These are phyloP conservation scores for Myxozyma udenii DNA, from an alignment of 805 yeast genomes.

Conservation along the genomic window DNA sequence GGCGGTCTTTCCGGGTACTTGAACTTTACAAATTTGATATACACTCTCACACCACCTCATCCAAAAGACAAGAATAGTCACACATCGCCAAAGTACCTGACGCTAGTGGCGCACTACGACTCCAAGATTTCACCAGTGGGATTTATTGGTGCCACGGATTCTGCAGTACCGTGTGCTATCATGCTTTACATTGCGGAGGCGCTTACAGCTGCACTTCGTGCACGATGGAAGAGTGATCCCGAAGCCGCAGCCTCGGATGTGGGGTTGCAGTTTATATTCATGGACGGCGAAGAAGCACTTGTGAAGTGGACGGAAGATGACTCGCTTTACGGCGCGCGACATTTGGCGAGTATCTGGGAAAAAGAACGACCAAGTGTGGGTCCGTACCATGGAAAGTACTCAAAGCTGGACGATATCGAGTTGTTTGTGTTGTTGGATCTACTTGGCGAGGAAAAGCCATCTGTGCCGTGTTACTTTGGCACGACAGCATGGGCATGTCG, in stretches of 20 bases:
- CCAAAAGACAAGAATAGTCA: neutral
- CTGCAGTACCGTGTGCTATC: slow-evolving; percentile 57
- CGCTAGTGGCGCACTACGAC: slow-evolving; percentile 56
- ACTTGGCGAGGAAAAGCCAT: slow-evolving; percentile 43
- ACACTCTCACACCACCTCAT: slow-evolving; percentile 34
- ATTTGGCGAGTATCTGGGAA: slow-evolving; percentile 46
- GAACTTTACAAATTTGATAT: slow-evolving; percentile 43
- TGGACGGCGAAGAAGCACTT: slow-evolving; percentile 65
- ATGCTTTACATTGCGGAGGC: slow-evolving; percentile 46
- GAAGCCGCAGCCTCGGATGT: slow-evolving; percentile 5
- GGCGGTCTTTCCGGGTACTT: slow-evolving; percentile 20
- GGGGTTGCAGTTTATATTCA: slow-evolving; percentile 51
- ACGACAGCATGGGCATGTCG: slow-evolving; percentile 43
- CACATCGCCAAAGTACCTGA: slow-evolving; percentile 7
- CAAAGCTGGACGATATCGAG: slow-evolving; percentile 41
- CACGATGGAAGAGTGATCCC: slow-evolving; percentile 26
- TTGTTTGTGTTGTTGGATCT: slow-evolving; percentile 51
- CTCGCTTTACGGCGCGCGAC: slow-evolving; percentile 56
- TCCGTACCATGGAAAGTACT: slow-evolving; percentile 17
- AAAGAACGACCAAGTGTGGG: slow-evolving; percentile 23
- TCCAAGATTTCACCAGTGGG: slow-evolving; percentile 50
- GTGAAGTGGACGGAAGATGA: slow-evolving; percentile 51
- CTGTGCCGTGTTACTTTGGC: slow-evolving; percentile 46
- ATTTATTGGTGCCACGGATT: slow-evolving; percentile 59
- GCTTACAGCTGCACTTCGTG: slow-evolving; percentile 29